Base-by-base conservation (phyloP, 2,329 filamentous ascomycete species). In the Microcera coccophila region DNA sequence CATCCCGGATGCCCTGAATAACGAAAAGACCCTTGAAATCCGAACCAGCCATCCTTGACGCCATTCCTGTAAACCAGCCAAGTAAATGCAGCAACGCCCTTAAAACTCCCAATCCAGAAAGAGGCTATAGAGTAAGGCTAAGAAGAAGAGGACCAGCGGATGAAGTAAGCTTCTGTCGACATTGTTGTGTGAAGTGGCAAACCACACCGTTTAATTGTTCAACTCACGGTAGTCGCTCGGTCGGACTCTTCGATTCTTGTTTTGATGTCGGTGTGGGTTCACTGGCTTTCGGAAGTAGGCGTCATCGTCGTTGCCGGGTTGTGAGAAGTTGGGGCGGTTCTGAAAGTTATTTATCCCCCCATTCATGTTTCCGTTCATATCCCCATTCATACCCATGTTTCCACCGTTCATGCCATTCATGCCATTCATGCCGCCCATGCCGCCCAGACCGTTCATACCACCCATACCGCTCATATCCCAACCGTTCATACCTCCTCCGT, bases 251-350 rank as follows among this genome's bases (percentile, higher is more conserved):
- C 85, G 81, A 57, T 89, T 84, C 57, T 86, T 80, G 60, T 90
- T 88, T 65, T 90, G 85, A 62, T 93, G 87, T 38, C 93, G 81
- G 62, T 95, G 87, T 3, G 90, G 91, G 62, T 98, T 98, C 49
- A 97, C 87, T 0, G 93, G 93, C 65, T 95, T 91, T 44, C 93
- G 81, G 64, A 97, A 94, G 68, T 98, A 98, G 5, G 93, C 87
- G 47, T 90, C 88, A 44, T 95, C 90, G 42, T 94, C 88, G 50
- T 81, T 81, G 45, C 77, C 82, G 2, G 76, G 75, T 45, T 72
- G 70, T 1, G 65, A 59, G 37, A 75, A 75, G 53, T 70, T 70
- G 48, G 58, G 58, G 9, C 58, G 61, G 31, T 61, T 62, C 44
- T 60, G 60, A 47, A 59, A 66, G 42, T 59, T 62, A 42, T 58